phyloP scores from a whole-genome alignment of 805 yeast genomes.

The Starmera amethionina region DNA sequence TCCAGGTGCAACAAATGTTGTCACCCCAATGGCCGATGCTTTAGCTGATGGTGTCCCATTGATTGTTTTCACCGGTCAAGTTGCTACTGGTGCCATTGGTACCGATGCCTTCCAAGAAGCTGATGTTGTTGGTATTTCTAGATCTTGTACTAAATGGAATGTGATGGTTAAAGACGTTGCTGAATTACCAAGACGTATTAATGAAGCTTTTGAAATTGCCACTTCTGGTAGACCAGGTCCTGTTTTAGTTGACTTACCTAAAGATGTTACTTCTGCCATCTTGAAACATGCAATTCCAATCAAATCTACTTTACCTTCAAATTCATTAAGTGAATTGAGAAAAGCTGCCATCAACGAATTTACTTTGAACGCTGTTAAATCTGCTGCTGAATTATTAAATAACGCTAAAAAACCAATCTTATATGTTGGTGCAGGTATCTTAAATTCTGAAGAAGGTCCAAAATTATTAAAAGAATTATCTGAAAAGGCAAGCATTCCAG shows the following conservation, averaged over 20 bases:
- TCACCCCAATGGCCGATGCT: constrained; percentile 98
- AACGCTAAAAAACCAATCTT: constrained; percentile 80
- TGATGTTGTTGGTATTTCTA: constrained; percentile 91
- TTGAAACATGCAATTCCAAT: constrained; percentile 81
- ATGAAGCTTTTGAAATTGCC: constrained; percentile 97
- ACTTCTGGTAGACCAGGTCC: constrained; percentile 97
- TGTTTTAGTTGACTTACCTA: constrained; percentile 93
- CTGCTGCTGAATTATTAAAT: constrained; percentile 73
- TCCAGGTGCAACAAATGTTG: constrained; percentile 97
- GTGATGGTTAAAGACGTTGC: constrained; percentile 95
- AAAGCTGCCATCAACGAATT: constrained; percentile 61
- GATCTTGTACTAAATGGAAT: constrained; percentile 98
- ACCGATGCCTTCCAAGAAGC: constrained; percentile 99
- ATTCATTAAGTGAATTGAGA: constrained; percentile 61
- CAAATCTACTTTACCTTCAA: constrained; percentile 61
- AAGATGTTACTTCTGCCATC: constrained; percentile 93
- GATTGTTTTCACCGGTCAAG: constrained; percentile 97
- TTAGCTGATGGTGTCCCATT: constrained; percentile 95
- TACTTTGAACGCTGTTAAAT: constrained; percentile 61
- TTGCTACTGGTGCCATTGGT: constrained; percentile 90
- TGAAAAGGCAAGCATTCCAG: constrained; percentile 89
- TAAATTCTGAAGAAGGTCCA: constrained; percentile 77
- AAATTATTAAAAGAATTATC: constrained; percentile 68
- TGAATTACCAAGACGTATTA: constrained; percentile 89
- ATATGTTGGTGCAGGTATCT: constrained; percentile 87